Percentiles rank a stretch among this genome's conserved stretches.
Evolutionary conservation across 2,329 filamentous ascomycete genomes (phyloP).

Genomic region (Diaporthe velutina): DNA sequence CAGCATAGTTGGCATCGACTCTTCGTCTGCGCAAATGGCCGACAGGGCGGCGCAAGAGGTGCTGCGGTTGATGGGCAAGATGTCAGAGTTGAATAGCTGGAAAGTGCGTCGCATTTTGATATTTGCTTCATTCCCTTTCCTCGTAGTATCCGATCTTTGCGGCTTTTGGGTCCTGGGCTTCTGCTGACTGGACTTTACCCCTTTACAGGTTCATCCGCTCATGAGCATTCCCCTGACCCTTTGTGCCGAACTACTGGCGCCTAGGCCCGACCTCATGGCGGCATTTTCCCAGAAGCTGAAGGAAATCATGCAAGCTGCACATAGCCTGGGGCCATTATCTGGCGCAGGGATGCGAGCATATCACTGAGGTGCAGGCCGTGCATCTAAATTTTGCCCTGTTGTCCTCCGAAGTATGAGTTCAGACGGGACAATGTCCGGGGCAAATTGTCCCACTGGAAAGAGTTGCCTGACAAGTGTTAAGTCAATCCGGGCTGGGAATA

Average conservation of each 20-base stretch:
- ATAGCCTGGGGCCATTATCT: constrained; percentile 2
- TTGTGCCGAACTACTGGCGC: neutral
- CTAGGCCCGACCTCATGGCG: neutral
- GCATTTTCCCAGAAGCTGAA: neutral
- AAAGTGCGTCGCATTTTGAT: neutral
- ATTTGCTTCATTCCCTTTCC: too few relatives aligned
- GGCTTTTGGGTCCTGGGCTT: neutral
- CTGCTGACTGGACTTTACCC: neutral
- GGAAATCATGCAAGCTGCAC: constrained; percentile 1
- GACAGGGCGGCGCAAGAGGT: constrained; percentile 1
- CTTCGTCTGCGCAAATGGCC: neutral
- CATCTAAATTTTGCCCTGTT: too few relatives aligned
- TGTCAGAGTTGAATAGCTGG: constrained; percentile 24
- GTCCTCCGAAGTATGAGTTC: too few relatives aligned
- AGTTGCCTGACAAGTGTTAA: neutral
- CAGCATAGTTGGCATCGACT: neutral
- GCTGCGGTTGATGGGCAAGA: neutral
- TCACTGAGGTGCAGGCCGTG: neutral
- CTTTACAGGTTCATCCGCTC: constrained; percentile 15
- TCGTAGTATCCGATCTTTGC: neutral
- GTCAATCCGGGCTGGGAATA: neutral
- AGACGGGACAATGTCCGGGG: neutral
- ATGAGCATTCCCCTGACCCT: constrained; percentile 4
- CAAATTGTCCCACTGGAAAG: neutral
- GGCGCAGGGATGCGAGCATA: neutral